Evolutionary conservation across 495 filamentous ascomycete genomes (phyloP).

Genomic region (Aspergillus wentii): DNA sequence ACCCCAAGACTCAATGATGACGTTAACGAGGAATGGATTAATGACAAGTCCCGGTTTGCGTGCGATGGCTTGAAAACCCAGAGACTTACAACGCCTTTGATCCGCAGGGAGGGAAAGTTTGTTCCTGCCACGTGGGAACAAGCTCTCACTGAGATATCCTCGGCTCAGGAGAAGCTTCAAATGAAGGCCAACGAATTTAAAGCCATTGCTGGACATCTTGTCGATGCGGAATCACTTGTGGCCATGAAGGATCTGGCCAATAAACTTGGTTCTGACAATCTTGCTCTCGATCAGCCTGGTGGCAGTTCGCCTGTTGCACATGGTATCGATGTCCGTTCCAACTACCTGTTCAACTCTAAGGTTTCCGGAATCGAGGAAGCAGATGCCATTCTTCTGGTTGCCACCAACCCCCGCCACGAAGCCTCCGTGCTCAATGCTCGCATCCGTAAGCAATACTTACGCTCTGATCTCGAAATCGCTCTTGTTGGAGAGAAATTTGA

Average conservation of each 20-base stretch:
- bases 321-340: conserved; percentile 88
- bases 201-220: conserved; percentile 83
- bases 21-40: conserved; percentile 99
- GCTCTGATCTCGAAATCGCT: conserved; percentile 89
- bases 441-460: conserved; percentile 95
- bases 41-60: conserved; percentile 95
- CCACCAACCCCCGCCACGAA: conserved; percentile 91
- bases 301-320: conserved; percentile 83
- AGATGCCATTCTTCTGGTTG: conserved; percentile 85
- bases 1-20: conserved; percentile 92
- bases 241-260: conserved; percentile 96
- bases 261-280: conserved; percentile 91
- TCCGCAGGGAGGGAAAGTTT: conserved; percentile 84
- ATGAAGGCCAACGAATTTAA: conserved; percentile 92
- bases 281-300: conserved; percentile 83
- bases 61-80: conserved; percentile 97
- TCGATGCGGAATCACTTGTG: conserved; percentile 87
- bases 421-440: conserved; percentile 92
- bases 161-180: conserved; percentile 67
- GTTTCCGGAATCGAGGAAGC: conserved; percentile 91
- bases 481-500: conserved; percentile 89
- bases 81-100: conserved; percentile 83
- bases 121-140: conserved; percentile 91
- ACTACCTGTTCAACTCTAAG: conserved; percentile 94
- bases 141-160: conserved; percentile 77